These are phyloP conservation scores for Neurospora sp. DNA, from an alignment of 495 filamentous ascomycete species.

Conservation along the genomic window DNA sequence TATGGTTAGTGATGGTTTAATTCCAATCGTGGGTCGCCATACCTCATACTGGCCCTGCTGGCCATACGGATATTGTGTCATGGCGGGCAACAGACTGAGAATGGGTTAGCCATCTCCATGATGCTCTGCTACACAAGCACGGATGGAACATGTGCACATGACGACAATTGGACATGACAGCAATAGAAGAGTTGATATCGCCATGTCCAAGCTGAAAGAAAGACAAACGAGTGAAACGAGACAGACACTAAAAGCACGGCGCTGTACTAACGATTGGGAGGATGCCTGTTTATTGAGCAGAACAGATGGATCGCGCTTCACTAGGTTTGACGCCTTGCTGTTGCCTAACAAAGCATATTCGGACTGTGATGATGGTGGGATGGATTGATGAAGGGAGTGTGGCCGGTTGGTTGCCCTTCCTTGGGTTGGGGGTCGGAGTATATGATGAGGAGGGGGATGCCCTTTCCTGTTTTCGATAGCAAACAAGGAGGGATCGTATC, in stretches of 20 bases:
- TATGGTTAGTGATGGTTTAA: background rate
- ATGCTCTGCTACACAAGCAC: background rate
- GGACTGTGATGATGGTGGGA: background rate
- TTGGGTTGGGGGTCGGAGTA: background rate
- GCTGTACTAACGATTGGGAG: background rate
- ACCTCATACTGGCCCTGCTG: background rate
- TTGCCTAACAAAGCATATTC: background rate
- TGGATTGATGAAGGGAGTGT: background rate
- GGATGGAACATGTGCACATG: background rate
- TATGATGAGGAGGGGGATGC: background rate
- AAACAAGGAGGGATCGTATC: background rate
- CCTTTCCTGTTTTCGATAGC: background rate
- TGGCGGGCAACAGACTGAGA: background rate
- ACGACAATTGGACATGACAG: background rate
- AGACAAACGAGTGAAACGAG: background rate
- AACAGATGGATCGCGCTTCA: background rate
- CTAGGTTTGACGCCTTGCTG: background rate
- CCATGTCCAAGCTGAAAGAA: background rate
- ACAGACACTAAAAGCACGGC: background rate
- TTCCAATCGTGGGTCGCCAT: background rate
- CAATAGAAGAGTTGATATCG: background rate
- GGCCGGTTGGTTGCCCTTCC: background rate
- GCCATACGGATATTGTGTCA: background rate
- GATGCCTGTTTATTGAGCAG: background rate
- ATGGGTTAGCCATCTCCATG: background rate